These are phyloP conservation scores for Coemansia sp. DNA, from an alignment of 192 early-diverging fungal genomes.

Conservation along the genomic window DNA sequence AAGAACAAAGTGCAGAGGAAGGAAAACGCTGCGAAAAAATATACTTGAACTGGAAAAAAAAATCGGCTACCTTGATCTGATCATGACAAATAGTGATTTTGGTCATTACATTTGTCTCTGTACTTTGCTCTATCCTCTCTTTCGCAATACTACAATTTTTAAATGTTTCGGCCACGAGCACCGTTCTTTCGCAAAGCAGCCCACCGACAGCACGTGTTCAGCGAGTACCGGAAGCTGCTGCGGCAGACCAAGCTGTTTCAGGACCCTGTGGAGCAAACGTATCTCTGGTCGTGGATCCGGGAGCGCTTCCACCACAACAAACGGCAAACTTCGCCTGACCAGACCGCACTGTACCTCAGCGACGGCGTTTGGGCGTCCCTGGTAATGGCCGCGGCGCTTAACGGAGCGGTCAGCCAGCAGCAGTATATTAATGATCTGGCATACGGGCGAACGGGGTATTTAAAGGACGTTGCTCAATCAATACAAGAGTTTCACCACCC, in stretches of 20 bases:
- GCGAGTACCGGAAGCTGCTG: slow-evolving; percentile 30
- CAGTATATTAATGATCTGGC: slow-evolving; percentile 39
- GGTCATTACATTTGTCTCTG: not conserved
- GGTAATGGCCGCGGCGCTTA: slow-evolving; percentile 18
- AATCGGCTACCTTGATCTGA: not conserved
- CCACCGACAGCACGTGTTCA: slow-evolving; percentile 16
- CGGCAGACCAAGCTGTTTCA: slow-evolving; percentile 16
- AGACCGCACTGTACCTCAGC: slow-evolving; percentile 16
- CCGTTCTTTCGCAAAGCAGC: slow-evolving; percentile 36
- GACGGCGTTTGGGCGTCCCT: slow-evolving; percentile 25
- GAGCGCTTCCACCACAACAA: slow-evolving; percentile 51
- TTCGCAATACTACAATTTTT: not conserved
- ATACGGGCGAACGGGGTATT: slow-evolving; percentile 41
- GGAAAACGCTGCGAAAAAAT: not conserved
- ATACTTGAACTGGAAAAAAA: too few relatives aligned
- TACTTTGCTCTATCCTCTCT: not conserved
- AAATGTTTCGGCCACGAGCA: slow-evolving; percentile 29
- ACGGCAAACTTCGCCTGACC: slow-evolving; percentile 26
- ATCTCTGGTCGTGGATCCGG: slow-evolving; percentile 49
- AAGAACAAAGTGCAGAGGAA: not conserved
- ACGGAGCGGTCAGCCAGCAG: slow-evolving; percentile 7
- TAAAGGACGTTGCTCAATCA: slow-evolving; percentile 28
- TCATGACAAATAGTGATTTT: not conserved
- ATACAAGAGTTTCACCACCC: slow-evolving; percentile 36
- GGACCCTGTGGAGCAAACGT: slow-evolving; percentile 39